These are phyloP conservation scores for Pichia nanzhaoensis DNA, from an alignment of 805 yeast species.

Conservation along the genomic window DNA sequence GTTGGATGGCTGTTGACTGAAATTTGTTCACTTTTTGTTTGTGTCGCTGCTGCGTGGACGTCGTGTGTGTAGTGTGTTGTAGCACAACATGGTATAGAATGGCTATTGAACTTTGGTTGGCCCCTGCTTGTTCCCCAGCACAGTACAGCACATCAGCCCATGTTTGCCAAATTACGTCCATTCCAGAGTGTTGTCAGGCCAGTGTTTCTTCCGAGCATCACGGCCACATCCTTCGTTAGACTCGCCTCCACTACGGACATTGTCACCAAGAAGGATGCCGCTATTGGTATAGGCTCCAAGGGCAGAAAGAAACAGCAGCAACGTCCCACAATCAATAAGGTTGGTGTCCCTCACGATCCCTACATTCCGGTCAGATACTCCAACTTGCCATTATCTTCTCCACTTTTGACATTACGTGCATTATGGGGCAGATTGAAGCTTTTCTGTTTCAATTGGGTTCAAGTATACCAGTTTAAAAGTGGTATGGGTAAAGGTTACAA, in stretches of 20 bases:
- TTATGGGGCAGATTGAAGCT: constrained; percentile 57
- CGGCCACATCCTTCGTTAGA: constrained; percentile 4
- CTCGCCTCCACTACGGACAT: constrained; percentile 10
- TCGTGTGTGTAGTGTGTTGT: no score
- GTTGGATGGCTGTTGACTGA: no score
- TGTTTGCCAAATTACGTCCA: not conserved
- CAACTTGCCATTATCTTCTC: constrained; percentile 25
- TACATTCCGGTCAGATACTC: constrained; percentile 46
- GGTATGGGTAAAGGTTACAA: constrained; percentile 36
- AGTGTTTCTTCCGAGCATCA: no score
- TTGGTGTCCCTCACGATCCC: constrained; percentile 32
- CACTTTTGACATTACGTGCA: constrained; percentile 37
- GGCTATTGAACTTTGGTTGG: no score
- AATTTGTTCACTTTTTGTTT: no score
- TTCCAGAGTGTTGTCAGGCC: no score
- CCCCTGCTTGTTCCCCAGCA: no score
- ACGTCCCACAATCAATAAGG: constrained; percentile 28
- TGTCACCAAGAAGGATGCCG: constrained; percentile 9
- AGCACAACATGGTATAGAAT: no score
- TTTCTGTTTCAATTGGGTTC: constrained; percentile 60
- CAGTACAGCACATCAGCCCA: not conserved
- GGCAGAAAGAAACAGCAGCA: constrained; percentile 16
- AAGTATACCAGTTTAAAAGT: constrained; percentile 37
- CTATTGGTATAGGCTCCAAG: constrained; percentile 10
- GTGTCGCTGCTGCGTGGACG: no score